A percentile compares a stretch with the other conserved stretches of the same genome.
These are phyloP conservation scores for Leccinum variicolor DNA, from an alignment of 768 basidiomycete genomes.

Conservation along the genomic window DNA sequence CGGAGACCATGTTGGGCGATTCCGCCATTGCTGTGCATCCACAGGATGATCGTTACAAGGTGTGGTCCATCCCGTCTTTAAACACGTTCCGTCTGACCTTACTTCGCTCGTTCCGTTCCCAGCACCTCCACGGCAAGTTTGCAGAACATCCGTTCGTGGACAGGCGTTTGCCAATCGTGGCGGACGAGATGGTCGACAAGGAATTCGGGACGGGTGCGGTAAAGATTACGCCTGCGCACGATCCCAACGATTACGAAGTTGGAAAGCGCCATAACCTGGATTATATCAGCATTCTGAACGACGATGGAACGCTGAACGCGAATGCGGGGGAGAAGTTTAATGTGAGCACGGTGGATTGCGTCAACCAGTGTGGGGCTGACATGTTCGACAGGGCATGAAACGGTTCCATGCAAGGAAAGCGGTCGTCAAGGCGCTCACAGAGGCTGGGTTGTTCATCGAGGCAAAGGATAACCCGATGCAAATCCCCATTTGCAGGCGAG, in stretches of 20 bases:
- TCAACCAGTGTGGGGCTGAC: neutral
- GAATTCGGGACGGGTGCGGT: conserved; percentile 97
- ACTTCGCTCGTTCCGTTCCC: neutral
- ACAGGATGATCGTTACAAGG: conserved; percentile 85
- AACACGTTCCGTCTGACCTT: neutral
- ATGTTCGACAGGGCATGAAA: conserved; percentile 76
- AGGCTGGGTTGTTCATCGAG: conserved; percentile 81
- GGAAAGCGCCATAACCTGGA: conserved; percentile 83
- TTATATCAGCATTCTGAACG: conserved; percentile 93
- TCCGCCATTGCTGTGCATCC: conserved; percentile 97
- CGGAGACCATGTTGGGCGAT: conserved; percentile 98
- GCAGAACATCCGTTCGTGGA: conserved; percentile 85
- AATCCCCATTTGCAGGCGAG: conserved; percentile 85
- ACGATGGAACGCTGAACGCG: conserved; percentile 92
- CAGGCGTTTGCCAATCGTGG: conserved; percentile 83
- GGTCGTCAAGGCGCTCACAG: conserved; percentile 81
- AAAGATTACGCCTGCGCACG: conserved; percentile 98
- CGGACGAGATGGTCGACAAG: conserved; percentile 90
- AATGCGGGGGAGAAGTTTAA: conserved; percentile 82
- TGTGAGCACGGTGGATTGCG: conserved; percentile 33
- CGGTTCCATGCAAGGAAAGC: conserved; percentile 89
- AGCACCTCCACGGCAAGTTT: conserved; percentile 94
- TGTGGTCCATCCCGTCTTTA: conserved; percentile 19
- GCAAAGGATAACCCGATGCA: conserved; percentile 97
- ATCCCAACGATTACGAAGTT: conserved; percentile 95